These are phyloP conservation scores for Mucor sp. DNA, from an alignment of 371 early-diverging fungal species.

Conservation along the genomic window DNA sequence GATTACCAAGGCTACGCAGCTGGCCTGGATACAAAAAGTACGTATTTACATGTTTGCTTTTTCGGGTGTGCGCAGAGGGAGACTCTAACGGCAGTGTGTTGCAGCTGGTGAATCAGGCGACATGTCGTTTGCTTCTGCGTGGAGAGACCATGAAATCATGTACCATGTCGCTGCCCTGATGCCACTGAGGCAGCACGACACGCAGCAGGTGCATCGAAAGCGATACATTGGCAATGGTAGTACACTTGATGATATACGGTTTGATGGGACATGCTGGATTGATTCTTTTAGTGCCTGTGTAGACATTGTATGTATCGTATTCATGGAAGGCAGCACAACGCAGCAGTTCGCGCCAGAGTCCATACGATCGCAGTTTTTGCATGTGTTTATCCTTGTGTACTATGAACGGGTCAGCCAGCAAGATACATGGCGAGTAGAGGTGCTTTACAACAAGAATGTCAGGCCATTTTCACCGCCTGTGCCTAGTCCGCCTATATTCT, in stretches of 20 bases:
- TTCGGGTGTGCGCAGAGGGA: no score
- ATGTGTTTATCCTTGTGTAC: constrained; percentile 69
- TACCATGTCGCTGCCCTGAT: constrained; percentile 84
- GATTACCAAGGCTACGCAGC: constrained; percentile 83
- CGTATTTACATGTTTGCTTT: constrained; percentile 6
- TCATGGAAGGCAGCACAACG: constrained; percentile 54
- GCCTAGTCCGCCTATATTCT: constrained; percentile 66
- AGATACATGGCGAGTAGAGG: constrained; percentile 50
- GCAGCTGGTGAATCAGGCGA: constrained; percentile 72
- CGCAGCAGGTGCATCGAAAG: constrained; percentile 82
- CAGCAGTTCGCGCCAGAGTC: constrained; percentile 62
- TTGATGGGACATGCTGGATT: background rate
- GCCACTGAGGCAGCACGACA: constrained; percentile 69
- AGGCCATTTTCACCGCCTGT: constrained; percentile 64
- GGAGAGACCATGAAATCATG: constrained; percentile 85
- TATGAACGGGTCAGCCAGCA: constrained; percentile 41
- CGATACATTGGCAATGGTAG: constrained; percentile 84
- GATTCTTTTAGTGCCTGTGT: background rate
- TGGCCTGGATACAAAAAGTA: constrained; percentile 81
- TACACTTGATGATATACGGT: background rate
- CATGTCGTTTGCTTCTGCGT: constrained; percentile 74
- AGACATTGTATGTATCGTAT: constrained; percentile 79
- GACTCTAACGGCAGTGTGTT: background rate
- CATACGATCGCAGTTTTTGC: constrained; percentile 74
- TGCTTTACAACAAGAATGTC: constrained; percentile 62